Conservation (phyloP, 202 grass and related monocot genomes). For the Zizania palustris region DNA sequence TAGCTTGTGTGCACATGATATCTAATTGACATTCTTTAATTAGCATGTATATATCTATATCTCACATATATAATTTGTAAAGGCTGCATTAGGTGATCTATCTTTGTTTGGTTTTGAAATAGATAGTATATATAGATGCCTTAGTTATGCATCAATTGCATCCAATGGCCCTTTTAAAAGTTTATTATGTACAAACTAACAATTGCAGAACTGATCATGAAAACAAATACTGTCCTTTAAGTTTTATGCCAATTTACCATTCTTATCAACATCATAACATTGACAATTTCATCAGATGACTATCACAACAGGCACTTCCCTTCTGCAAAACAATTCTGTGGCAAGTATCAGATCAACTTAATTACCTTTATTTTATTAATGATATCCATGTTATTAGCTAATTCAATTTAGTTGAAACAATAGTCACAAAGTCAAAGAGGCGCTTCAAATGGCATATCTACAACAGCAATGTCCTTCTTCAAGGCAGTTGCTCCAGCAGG, state of each 20-base stretch:
- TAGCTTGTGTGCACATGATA: too few relatives aligned
- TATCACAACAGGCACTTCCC: slow-evolving; percentile 55
- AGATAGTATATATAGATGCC: too few relatives aligned
- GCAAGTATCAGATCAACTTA: slow-evolving; percentile 20
- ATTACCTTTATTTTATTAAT: background rate
- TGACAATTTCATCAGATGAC: slow-evolving; percentile 60
- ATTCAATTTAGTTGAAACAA: background rate
- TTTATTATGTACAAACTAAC: background rate
- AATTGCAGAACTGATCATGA: background rate
- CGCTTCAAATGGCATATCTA: slow-evolving; percentile 70
- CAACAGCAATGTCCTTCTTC: slow-evolving; percentile 70
- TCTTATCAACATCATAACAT: slow-evolving; percentile 21
- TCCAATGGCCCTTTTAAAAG: background rate
- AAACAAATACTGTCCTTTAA: background rate
- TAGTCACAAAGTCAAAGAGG: slow-evolving; percentile 77
- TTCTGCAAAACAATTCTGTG: slow-evolving; percentile 51
- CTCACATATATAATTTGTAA: too few relatives aligned
- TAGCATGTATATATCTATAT: too few relatives aligned
- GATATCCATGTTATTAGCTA: background rate
- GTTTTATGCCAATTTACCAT: slow-evolving; percentile 3
- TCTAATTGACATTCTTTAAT: too few relatives aligned
- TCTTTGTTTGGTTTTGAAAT: too few relatives aligned
- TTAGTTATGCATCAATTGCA: too few relatives aligned
- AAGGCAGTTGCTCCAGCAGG: slow-evolving; percentile 74
- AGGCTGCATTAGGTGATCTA: too few relatives aligned